A percentile compares a stretch with the other conserved stretches of the same genome.
phyloP scores from a whole-genome alignment of 179 eudicot genomes.

The Patellifolia procumbens region DNA sequence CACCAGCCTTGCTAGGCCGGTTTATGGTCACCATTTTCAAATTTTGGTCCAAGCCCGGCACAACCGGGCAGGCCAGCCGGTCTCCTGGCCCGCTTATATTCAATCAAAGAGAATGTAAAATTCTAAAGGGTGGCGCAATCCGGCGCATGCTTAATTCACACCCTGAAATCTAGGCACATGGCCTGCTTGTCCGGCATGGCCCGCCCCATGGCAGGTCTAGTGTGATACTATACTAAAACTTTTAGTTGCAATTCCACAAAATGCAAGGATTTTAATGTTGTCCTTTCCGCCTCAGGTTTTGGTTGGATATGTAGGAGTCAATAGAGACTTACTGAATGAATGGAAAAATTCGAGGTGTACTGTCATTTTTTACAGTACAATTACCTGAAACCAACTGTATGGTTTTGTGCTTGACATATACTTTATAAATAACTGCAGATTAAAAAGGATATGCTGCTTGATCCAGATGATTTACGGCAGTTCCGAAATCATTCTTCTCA shows the following conservation, averaged over 20 bases:
- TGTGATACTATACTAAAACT: background rate
- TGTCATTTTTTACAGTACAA: background rate
- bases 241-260: background rate
- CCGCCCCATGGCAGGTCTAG: no score
- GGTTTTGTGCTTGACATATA: background rate
- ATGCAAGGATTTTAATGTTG: background rate
- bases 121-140: no score
- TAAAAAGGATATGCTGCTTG: conserved; percentile 76
- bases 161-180: no score
- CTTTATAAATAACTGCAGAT: conserved; percentile 36
- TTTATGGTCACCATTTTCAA: no score
- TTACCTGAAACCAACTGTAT: background rate
- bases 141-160: no score
- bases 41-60: no score
- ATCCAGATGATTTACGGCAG: conserved; percentile 56
- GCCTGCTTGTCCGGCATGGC: no score
- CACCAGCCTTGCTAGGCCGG: no score
- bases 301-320: background rate
- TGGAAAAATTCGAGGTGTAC: background rate
- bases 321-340: background rate
- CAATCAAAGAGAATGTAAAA: no score
- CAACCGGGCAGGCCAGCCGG: no score
- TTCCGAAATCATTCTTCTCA: conserved; percentile 95
- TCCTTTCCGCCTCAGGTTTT: background rate
- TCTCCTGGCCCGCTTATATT: no score